Evolutionary conservation across 768 basidiomycete species (phyloP), one percentile per base, ranked within the genome.

Genomic region (Boletales sp.): DNA sequence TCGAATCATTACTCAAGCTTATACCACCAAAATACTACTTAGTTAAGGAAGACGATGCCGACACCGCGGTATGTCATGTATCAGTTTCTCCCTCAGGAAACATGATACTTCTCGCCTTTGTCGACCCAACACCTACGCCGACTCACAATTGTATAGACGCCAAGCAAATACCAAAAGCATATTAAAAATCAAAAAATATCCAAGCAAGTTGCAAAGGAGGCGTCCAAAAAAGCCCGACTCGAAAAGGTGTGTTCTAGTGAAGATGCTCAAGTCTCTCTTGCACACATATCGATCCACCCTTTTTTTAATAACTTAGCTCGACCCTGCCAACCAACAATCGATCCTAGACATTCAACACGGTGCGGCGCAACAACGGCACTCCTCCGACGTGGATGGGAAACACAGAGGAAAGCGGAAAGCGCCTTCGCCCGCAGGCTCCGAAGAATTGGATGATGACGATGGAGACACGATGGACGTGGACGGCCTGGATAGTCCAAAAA

Each of bases 11-110:
- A 5, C 74, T 96, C 2, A 82, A 77, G 36, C 79, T 96, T 41
- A 96, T 97, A 48, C 95, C 95, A 0, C 79, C 94, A 6, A 87
- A 86, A 72, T 92, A 88, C 66, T 97, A 97, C 69, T 73, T 96
- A 1, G 52, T 60, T 31, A 58, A 55, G 37, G 51, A 56, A 17
- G 47, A 56, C 34, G 42, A 39, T 42, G 36, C 36, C 17, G 54
- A 57, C 37, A 34, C 40, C 7, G 12, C 36, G 35, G 61, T 65
- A 19, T 46, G 65, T 55, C 12, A 11, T 36, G 25, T 28, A 28
- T 45, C 15, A 15, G n/a, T 17, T 33, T 18, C n/a, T 3, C 13
- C 14, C 19, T 13, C 9, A 17, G 32, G 15, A 13, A 17, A 50
- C 38, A 30, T 19, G 28, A 8, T 25, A 21, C 25, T 6, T 36